Percentiles rank a stretch among this genome's conserved stretches.
Conservation (phyloP, 148 eudicot genomes). For the Bassia scoparia region DNA sequence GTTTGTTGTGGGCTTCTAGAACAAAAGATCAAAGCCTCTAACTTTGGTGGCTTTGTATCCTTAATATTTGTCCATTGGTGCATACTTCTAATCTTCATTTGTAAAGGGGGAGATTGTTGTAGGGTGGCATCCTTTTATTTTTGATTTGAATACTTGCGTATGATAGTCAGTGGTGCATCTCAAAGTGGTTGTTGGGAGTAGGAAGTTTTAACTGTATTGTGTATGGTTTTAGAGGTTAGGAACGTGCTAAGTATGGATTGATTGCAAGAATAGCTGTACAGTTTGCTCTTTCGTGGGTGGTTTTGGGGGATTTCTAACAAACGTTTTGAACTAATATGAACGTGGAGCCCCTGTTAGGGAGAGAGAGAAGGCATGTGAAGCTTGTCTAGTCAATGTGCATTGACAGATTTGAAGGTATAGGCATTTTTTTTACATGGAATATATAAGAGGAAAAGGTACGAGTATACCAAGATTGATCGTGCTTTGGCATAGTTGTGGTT, state of each 20-base stretch:
- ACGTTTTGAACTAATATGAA: background rate
- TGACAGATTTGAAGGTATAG: background rate
- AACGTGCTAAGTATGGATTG: background rate
- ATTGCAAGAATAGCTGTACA: too few relatives aligned
- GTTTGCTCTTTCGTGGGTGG: background rate
- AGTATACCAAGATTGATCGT: background rate
- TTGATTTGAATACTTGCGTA: too few relatives aligned
- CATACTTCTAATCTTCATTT: background rate
- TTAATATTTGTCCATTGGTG: background rate
- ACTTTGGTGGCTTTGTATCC: background rate
- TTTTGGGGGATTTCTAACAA: background rate
- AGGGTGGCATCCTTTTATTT: background rate
- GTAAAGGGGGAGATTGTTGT: background rate
- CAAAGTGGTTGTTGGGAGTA: too few relatives aligned
- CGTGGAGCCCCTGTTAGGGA: background rate
- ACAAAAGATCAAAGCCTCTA: background rate
- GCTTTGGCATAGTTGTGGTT: background rate
- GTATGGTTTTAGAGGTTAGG: background rate
- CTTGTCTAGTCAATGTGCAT: background rate
- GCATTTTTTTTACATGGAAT: background rate
- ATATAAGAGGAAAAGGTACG: background rate
- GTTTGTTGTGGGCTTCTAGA: background rate
- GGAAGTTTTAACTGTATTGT: background rate
- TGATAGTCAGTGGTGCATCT: background rate
- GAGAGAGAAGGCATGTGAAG: background rate